Conservation (phyloP, 345 rosid species). For the Populus euphratica region DNA sequence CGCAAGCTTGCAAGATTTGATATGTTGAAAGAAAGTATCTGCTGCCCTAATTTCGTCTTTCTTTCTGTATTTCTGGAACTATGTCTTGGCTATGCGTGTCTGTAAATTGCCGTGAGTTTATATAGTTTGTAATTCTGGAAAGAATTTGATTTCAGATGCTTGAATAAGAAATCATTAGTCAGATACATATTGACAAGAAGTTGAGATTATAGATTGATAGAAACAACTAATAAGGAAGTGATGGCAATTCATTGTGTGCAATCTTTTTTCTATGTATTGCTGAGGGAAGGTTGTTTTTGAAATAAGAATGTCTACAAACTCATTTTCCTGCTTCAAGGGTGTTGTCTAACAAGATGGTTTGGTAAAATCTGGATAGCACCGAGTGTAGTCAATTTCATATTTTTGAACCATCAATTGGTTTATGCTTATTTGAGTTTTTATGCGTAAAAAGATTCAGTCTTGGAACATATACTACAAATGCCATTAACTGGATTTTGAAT, state of each 20-base stretch:
- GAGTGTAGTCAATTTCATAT: not conserved
- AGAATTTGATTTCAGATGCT: no score
- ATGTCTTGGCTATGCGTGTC: not conserved
- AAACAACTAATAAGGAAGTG: no score
- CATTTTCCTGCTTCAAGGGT: not conserved
- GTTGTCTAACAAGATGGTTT: not conserved
- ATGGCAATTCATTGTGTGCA: no score
- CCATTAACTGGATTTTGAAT: slow-evolving; percentile 2
- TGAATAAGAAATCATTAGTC: no score
- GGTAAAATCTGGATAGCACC: not conserved
- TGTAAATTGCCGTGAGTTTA: not conserved
- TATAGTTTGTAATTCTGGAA: no score
- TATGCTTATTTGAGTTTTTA: not conserved
- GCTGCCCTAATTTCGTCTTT: not conserved
- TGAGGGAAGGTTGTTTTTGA: no score
- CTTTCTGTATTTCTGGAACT: not conserved
- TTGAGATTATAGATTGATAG: no score
- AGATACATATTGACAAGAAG: no score
- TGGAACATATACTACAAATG: not conserved
- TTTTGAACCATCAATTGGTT: not conserved
- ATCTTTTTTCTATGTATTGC: no score
- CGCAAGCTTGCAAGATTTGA: slow-evolving; percentile 89
- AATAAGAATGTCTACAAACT: no score
- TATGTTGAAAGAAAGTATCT: slow-evolving; percentile 83
- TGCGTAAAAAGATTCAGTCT: not conserved